phyloP scores from a whole-genome alignment of 306 rosid species.

The Sicyos baderoa region DNA sequence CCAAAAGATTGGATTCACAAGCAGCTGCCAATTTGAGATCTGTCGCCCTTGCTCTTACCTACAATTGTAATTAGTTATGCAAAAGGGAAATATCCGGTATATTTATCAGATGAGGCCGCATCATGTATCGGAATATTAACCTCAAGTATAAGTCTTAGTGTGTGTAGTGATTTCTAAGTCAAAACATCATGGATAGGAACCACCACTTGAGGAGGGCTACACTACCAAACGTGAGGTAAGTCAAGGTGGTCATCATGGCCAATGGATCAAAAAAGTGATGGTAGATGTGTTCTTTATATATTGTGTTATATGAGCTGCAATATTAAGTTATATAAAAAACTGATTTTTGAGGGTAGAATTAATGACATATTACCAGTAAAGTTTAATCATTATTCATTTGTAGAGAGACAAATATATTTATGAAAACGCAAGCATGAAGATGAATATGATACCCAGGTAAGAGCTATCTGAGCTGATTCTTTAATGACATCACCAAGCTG shows the following conservation, averaged over 20 bases:
- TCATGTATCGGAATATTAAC: neutral
- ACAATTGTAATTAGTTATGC: neutral
- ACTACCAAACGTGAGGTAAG: neutral
- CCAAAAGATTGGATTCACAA: conserved; percentile 57
- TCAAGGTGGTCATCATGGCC: neutral
- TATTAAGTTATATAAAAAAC: neutral
- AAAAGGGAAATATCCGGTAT: neutral
- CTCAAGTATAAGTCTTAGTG: neutral
- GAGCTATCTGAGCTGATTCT: conserved; percentile 95
- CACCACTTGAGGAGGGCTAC: neutral
- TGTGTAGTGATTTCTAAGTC: too few species aligned
- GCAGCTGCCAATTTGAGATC: conserved; percentile 66
- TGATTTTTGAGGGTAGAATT: neutral
- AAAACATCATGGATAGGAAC: neutral
- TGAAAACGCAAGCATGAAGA: neutral
- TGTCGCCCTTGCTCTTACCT: conserved; percentile 79
- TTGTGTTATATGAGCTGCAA: neutral
- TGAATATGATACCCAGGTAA: conserved; percentile 76
- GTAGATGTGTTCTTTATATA: conserved; percentile 2
- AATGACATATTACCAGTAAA: neutral
- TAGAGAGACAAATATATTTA: neutral
- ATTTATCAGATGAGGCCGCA: neutral
- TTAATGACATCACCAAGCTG: conserved; percentile 97
- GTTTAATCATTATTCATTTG: neutral
- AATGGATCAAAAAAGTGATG: neutral